Percentiles rank a stretch among this genome's conserved stretches.
phyloP scores from a whole-genome alignment of 1,139 yeast species.

The Waltiozyma sp. region DNA sequence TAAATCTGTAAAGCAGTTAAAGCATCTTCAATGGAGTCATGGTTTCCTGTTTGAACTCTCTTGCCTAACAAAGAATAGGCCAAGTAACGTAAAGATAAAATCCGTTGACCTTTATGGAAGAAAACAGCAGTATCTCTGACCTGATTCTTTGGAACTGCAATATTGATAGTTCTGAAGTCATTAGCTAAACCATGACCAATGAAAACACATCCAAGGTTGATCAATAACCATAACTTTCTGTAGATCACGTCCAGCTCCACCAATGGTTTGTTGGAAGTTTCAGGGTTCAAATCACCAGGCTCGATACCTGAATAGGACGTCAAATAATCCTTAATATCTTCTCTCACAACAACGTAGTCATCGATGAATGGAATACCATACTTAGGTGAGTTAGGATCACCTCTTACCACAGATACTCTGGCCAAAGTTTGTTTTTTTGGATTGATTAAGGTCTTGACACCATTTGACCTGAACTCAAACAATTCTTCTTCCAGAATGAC shows the following conservation, averaged over 20 bases:
- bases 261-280: constrained; percentile 51
- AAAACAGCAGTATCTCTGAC: constrained; percentile 84
- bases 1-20: constrained; percentile 72
- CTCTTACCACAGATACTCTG: constrained; percentile 78
- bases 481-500: constrained; percentile 75
- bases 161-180: constrained; percentile 88
- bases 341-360: constrained; percentile 74
- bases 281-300: constrained; percentile 79
- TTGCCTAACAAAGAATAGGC: constrained; percentile 69
- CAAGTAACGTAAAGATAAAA: constrained; percentile 76
- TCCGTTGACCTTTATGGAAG: constrained; percentile 62
- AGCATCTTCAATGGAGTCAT: constrained; percentile 96
- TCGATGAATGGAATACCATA: constrained; percentile 82
- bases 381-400: constrained; percentile 45
- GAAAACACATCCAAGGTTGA: constrained; percentile 83
- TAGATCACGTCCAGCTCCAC: constrained; percentile 81
- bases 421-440: constrained; percentile 79
- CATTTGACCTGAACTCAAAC: constrained; percentile 64
- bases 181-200: constrained; percentile 91
- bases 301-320: constrained; percentile 91
- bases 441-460: constrained; percentile 53
- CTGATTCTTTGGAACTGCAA: constrained; percentile 75
- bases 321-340: constrained; percentile 69
- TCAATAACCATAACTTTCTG: constrained; percentile 75
- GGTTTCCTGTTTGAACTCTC: constrained; percentile 84